phyloP scores from a whole-genome alignment of 345 rosid species.

The Syzygium jambos region DNA sequence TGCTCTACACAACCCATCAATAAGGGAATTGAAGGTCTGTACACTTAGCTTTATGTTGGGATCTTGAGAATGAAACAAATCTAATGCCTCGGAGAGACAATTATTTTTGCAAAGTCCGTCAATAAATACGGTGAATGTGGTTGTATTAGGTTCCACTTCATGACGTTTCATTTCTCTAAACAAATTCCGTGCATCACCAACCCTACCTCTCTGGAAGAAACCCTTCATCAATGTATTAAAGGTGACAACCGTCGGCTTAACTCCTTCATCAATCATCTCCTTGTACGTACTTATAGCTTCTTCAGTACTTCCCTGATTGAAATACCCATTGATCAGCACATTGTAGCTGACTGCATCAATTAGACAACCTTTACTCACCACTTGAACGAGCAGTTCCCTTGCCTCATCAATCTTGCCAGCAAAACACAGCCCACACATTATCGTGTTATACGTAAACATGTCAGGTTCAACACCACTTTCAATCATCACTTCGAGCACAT shows the following conservation, averaged over 20 bases:
- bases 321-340: conserved; percentile 9
- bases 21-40: conserved; percentile 8
- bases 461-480: conserved; percentile 5
- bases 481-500: conserved; percentile 7
- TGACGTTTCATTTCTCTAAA: conserved; percentile 12
- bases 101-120: conserved; percentile 23
- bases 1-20: conserved; percentile 9
- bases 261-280: conserved; percentile 5
- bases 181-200: conserved; percentile 10
- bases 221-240: conserved; percentile 7
- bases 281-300: conserved; percentile 5
- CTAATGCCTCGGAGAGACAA: conserved; percentile 14
- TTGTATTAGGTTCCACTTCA: neutral
- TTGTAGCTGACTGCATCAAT: conserved; percentile 10
- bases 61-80: conserved; percentile 5
- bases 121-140: conserved; percentile 1
- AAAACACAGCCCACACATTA: conserved; percentile 12
- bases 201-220: conserved; percentile 11
- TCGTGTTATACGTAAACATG: neutral
- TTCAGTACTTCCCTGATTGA: neutral
- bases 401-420: conserved; percentile 6
- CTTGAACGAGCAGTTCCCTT: conserved; percentile 1
- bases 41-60: neutral
- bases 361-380: conserved; percentile 4
- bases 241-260: conserved; percentile 10